Base-by-base conservation (phyloP, 352 stramenopile species). In the Globisporangium cystogenes region DNA sequence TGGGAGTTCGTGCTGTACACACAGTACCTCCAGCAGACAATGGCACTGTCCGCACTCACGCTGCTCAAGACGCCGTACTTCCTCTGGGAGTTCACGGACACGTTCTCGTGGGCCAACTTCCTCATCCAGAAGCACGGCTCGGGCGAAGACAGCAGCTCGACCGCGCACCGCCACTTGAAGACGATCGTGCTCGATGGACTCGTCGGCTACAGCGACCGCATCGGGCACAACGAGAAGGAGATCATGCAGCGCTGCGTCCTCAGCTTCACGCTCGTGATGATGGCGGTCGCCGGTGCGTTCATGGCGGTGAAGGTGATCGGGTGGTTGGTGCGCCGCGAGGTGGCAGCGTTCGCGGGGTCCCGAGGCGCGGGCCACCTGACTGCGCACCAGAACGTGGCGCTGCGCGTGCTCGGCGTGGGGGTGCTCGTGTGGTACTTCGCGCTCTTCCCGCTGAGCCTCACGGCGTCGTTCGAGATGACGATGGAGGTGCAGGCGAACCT, bases 1-100 rank as follows among this genome's bases (percentile, higher is more conserved):
- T 81, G 70, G 70, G 73, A 83, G 47, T 57, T 78, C n/a, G 37
- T 75, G n/a, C 36, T 76, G 12, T 81, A 75, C 55, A 46, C 67
- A 1, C 48, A 55, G 23, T 81, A 75, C 52, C 35, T 83, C 15
- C 70, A 83, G 50, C 67, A 76, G 20, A 41, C 77, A 10, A 59
- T 48, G 27, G 73, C 64, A 20, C 47, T 82, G 2, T 82, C 72
- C n/a, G 60, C 72, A 7, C 49, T 75, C 39, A 67, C 61, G 26
- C 51, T 76, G 23, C 29, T 60, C 20, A 64, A 71, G 29, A 65
- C 59, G 37, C 73, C 73, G 24, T 62, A 64, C 20, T 70, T 69
- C 20, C 41, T 72, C 7, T 59, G 59, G 43, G 48, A 70, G n/a
- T 76, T 77, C 44, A 62, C 56, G 8, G 73, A 83, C 60, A 55